Conservation (phyloP, 2,329 filamentous ascomycete species). For the Alternaria gansuensis region DNA sequence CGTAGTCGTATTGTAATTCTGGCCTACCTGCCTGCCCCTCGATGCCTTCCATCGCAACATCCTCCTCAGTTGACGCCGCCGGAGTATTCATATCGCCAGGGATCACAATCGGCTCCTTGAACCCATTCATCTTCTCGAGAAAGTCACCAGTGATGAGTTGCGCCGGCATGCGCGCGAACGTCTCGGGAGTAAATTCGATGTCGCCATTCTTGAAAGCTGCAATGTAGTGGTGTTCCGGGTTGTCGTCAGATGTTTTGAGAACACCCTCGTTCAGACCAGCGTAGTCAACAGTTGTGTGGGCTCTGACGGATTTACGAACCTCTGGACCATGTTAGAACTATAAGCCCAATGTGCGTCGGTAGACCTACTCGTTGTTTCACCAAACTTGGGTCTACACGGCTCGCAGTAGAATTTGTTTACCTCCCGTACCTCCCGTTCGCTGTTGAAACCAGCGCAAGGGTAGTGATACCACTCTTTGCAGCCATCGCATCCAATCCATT, state of each 20-base stretch:
- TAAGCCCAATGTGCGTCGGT: constrained; percentile 35
- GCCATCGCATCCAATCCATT: constrained; percentile 74
- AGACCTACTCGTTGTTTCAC: constrained; percentile 67
- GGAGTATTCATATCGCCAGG: constrained; percentile 68
- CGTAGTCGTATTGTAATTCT: constrained; percentile 57
- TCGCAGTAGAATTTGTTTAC: constrained; percentile 74
- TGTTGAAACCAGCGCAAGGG: constrained; percentile 72
- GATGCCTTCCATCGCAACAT: constrained; percentile 29
- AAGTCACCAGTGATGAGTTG: constrained; percentile 70
- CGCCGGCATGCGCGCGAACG: constrained; percentile 69
- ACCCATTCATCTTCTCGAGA: constrained; percentile 69
- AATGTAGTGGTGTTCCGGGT: constrained; percentile 73
- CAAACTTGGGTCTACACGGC: constrained; percentile 66
- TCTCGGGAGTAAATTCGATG: constrained; percentile 67
- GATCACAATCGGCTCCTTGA: constrained; percentile 72
- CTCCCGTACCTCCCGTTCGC: constrained; percentile 68
- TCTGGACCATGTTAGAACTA: constrained; percentile 49
- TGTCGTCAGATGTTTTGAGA: constrained; percentile 70
- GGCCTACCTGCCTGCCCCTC: constrained; percentile 27
- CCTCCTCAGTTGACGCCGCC: constrained; percentile 11
- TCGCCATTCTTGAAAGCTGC: constrained; percentile 71
- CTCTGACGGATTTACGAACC: constrained; percentile 71
- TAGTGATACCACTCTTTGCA: constrained; percentile 75
- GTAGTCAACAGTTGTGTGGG: constrained; percentile 73
- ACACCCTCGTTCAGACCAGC: constrained; percentile 72